phyloP scores from a whole-genome alignment of 2,329 filamentous ascomycete species.

The Penicillium sp. region DNA sequence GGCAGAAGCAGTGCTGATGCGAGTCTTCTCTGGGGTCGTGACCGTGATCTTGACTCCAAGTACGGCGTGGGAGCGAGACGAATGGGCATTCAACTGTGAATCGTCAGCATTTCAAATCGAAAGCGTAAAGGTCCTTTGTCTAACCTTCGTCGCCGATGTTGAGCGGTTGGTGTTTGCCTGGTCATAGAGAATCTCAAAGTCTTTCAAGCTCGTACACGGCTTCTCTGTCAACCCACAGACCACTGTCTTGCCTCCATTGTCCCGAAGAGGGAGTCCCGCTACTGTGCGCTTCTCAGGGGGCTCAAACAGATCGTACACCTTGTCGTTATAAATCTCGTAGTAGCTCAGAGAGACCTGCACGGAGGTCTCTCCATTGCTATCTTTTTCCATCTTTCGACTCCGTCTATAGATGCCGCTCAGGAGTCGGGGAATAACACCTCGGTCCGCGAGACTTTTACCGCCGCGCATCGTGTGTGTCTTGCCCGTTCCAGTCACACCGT shows the following conservation, averaged over 20 bases:
- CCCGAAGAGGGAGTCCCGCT: conserved; percentile 77
- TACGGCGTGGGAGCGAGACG: conserved; percentile 86
- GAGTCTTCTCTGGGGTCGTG: conserved; percentile 67
- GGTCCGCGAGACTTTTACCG: conserved; percentile 79
- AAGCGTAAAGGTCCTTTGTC: conserved; percentile 11
- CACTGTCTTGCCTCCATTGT: conserved; percentile 83
- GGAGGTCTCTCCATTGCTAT: conserved; percentile 68
- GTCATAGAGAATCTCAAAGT: conserved; percentile 88
- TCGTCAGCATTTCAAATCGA: conserved; percentile 23
- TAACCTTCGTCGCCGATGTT: conserved; percentile 79
- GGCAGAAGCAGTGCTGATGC: conserved; percentile 82
- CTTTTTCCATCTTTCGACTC: conserved; percentile 82
- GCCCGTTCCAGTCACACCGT: conserved; percentile 89
- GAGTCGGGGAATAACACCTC: conserved; percentile 84
- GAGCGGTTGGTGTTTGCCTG: conserved; percentile 89
- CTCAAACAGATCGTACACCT: conserved; percentile 89
- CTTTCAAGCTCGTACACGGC: conserved; percentile 79
- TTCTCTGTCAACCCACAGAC: conserved; percentile 85
- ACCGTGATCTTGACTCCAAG: conserved; percentile 87
- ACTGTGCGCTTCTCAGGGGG: conserved; percentile 82
- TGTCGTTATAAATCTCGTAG: conserved; percentile 97
- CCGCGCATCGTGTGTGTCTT: conserved; percentile 97
- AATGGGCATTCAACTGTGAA: conserved; percentile 77
- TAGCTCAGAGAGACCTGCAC: conserved; percentile 82
- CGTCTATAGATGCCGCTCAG: conserved; percentile 84